Conservation (phyloP, 495 filamentous ascomycete species). For the Stereocaulon alpinum region DNA sequence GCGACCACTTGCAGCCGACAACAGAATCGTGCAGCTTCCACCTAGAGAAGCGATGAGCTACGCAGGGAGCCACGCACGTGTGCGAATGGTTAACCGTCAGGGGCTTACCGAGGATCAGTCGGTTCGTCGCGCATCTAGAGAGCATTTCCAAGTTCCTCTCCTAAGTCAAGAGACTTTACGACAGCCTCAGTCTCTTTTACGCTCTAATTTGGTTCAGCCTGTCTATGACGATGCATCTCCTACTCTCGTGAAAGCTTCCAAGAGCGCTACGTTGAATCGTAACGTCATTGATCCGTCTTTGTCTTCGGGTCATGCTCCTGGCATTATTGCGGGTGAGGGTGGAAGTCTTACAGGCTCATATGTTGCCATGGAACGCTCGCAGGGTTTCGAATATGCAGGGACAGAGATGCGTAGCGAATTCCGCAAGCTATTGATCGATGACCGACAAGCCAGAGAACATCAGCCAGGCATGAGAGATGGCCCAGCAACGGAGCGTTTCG, state of each 20-base stretch:
- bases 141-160: conserved; percentile 1
- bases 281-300: background rate
- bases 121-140: background rate
- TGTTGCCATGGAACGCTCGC: background rate
- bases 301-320: conserved; percentile 2
- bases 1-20: background rate
- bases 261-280: background rate
- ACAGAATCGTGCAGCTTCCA: conserved; percentile 12
- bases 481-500: background rate
- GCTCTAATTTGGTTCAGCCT: conserved; percentile 1
- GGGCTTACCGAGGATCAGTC: background rate
- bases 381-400: background rate
- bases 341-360: background rate
- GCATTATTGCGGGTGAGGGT: background rate
- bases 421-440: background rate
- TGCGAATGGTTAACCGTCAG: background rate
- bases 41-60: background rate
- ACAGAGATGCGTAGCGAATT: background rate
- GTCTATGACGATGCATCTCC: conserved; percentile 8
- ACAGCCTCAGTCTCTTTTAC: conserved; percentile 3
- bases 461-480: background rate
- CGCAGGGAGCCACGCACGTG: background rate
- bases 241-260: conserved; percentile 1
- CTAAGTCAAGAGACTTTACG: background rate
- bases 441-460: background rate